Base-by-base conservation (phyloP, 305 asterid genomes). In the Fraxinus ornus region DNA sequence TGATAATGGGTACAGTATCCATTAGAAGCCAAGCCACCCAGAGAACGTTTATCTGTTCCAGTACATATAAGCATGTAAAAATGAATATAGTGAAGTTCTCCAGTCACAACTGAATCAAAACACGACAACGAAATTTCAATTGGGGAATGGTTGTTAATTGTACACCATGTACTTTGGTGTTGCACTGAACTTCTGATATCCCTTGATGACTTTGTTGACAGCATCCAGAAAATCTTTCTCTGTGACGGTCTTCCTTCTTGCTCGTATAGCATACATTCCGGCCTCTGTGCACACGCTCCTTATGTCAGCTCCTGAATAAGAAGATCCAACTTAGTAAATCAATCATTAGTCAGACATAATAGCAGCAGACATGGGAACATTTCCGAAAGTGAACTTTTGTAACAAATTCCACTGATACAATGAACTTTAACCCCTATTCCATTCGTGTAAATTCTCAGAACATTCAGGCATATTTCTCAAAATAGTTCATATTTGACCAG, bases 221-320 rank as follows among this genome's bases (percentile, higher is more conserved):
- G 99, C 99, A 83, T 95, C 99, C 0, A 95, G 89, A 55, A 95
- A 95, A 86, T 95, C 99, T 86, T 94, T 94, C 94, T 95, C 99
- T 0, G 98, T 95, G 12, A 95, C 98, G 0, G 99, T 94, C 88
- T 95, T 95, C 84, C 99, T 92, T 84, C 99, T 86, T 15, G 99
- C 98, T 35, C 98, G 86, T 64, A 95, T 95, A 3, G 98, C 97
- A 52, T 85, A 95, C 99, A 95, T 95, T 44, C 99, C 98, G 1
- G 99, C 99, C 87, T 94, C 98, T 0, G 98, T 95, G 90, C 99
- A 95, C 81, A 94, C 99, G 26, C 99, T 95, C 80, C 99, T 84
- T 76, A 95, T 95, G 52, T 95, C 99, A 2, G 97, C 99, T 41
- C 99, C 99, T 95, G 84, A 57, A 79, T 66, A 19, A 19, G 60